Evolutionary conservation across 257 asterid species (phyloP).

Genomic region (Ajuga chamaepitys): DNA sequence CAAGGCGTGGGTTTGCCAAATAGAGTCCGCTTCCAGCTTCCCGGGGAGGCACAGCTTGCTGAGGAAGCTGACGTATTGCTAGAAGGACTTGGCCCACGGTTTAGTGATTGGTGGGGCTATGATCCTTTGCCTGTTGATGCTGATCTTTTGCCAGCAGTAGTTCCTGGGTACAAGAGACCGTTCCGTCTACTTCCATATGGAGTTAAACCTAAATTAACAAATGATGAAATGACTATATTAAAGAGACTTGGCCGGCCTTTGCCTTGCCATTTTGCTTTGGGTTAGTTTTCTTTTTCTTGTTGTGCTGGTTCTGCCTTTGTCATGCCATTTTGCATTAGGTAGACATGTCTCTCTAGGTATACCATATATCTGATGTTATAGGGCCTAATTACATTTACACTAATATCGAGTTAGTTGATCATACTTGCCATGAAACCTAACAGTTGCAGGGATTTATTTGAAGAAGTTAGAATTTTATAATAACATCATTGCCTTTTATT

Average conservation of each 20-base stretch:
- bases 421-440: background rate
- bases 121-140: constrained; percentile 95
- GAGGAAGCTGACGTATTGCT: constrained; percentile 68
- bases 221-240: constrained; percentile 84
- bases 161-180: constrained; percentile 77
- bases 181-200: constrained; percentile 95
- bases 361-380: background rate
- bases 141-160: constrained; percentile 86
- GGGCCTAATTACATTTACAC: background rate
- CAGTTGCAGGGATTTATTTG: background rate
- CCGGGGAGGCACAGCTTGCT: constrained; percentile 85
- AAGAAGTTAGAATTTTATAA: constrained; percentile 2
- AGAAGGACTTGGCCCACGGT: constrained; percentile 96
- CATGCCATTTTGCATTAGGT: background rate
- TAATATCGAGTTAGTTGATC: background rate
- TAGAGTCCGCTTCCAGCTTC: constrained; percentile 81
- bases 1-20: constrained; percentile 84
- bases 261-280: constrained; percentile 91
- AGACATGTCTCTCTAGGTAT: background rate
- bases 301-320: background rate
- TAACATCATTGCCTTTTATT: background rate
- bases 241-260: constrained; percentile 88
- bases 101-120: constrained; percentile 95
- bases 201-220: constrained; percentile 70
- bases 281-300: constrained; percentile 40